These are phyloP conservation scores for Suillus subluteus DNA, from an alignment of 768 basidiomycete species.

Conservation along the genomic window DNA sequence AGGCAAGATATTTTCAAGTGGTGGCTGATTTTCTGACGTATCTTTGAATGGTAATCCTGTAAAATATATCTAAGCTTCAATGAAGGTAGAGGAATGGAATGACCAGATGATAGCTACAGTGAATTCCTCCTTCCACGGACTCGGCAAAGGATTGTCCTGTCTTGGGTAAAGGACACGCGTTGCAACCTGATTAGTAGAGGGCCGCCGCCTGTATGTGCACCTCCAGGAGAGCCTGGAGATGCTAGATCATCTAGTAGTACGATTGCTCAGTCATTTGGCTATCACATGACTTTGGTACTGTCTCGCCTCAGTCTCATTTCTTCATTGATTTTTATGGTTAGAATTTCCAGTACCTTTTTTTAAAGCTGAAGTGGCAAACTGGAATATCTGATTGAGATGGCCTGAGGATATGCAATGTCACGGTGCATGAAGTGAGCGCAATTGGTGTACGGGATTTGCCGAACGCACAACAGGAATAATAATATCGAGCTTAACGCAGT, in stretches of 20 bases:
- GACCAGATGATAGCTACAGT: not conserved
- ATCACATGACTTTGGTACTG: not conserved
- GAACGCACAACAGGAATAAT: not conserved
- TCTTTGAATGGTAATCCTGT: not conserved
- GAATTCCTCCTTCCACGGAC: not conserved
- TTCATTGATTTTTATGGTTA: not conserved
- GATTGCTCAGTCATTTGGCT: not conserved
- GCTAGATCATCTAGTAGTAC: too few species aligned
- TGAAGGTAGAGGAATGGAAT: not conserved
- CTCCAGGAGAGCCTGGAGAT: not conserved
- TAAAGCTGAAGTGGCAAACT: not conserved
- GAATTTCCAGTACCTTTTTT: not conserved
- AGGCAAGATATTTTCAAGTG: conserved; percentile 38
- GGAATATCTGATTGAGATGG: not conserved
- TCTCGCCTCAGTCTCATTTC: not conserved
- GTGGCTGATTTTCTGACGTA: conserved; percentile 37
- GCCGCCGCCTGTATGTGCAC: not conserved
- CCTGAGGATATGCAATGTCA: too few species aligned
- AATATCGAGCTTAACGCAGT: not conserved
- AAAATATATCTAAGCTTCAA: not conserved
- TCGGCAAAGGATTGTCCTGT: not conserved
- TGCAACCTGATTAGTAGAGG: not conserved
- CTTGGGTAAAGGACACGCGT: not conserved
- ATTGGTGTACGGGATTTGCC: not conserved
- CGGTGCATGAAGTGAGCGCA: not conserved